Evolutionary conservation across 1,139 yeast species (phyloP).

Genomic region (Zygoascus hellenicus): DNA sequence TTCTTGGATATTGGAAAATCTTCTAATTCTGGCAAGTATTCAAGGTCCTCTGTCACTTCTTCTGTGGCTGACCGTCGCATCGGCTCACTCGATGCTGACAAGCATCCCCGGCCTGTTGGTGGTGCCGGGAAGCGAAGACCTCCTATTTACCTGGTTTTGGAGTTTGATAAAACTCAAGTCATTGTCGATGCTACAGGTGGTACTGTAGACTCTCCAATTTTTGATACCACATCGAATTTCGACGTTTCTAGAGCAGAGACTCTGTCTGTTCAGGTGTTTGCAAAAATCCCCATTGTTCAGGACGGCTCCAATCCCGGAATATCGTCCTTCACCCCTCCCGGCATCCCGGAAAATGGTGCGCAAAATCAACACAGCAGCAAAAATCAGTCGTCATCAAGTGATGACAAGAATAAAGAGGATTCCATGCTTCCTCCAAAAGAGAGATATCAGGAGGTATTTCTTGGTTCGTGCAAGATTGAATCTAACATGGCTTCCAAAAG

Average conservation of each 20-base stretch:
- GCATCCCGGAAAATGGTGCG: conserved; percentile 7
- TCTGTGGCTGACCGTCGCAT: neutral
- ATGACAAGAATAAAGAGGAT: conserved; percentile 1
- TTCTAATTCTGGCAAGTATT: neutral
- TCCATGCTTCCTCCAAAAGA: conserved; percentile 4
- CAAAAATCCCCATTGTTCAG: conserved; percentile 51
- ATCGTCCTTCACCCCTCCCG: conserved; percentile 18
- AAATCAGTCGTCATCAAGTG: conserved; percentile 9
- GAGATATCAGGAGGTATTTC: conserved; percentile 35
- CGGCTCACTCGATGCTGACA: neutral
- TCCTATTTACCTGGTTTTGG: conserved; percentile 39
- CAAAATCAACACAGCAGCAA: conserved; percentile 4
- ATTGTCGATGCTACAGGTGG: conserved; percentile 79
- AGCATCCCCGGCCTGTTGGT: conserved; percentile 1
- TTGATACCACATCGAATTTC: conserved; percentile 86
- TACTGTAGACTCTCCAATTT: conserved; percentile 55
- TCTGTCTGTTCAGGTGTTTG: conserved; percentile 64
- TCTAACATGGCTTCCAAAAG: conserved; percentile 19
- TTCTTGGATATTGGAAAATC: conserved; percentile 11
- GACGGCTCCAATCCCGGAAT: conserved; percentile 10
- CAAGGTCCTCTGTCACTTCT: neutral
- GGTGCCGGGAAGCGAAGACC: conserved; percentile 21
- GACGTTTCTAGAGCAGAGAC: conserved; percentile 71
- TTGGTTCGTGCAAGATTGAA: conserved; percentile 34
- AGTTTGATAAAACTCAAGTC: conserved; percentile 57